These are phyloP conservation scores for Tanacetum coccineum DNA, from an alignment of 129 eudicot species.

Conservation along the genomic window DNA sequence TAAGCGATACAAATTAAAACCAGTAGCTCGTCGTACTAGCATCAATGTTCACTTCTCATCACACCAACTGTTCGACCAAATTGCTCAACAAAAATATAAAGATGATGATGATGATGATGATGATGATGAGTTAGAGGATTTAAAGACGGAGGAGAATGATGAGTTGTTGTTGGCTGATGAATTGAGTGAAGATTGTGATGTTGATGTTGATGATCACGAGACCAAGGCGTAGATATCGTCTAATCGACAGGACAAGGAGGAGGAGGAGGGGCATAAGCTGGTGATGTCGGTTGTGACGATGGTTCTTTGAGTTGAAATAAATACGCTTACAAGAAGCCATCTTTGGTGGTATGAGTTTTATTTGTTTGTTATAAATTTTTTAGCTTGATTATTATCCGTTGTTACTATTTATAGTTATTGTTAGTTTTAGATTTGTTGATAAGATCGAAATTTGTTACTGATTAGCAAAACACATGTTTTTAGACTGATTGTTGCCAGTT, in stretches of 20 bases:
- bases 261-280: conserved; percentile 12
- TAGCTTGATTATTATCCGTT: too few relatives aligned
- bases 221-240: conserved; percentile 29
- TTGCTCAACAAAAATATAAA: background rate
- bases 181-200: conserved; percentile 7
- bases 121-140: background rate
- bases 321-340: too few relatives aligned
- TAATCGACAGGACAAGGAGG: conserved; percentile 19
- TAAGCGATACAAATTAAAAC: too few relatives aligned
- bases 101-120: too few relatives aligned
- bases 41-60: conserved; percentile 12
- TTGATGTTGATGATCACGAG: conserved; percentile 19
- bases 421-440: too few relatives aligned
- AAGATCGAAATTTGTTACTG: too few relatives aligned
- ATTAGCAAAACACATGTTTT: too few relatives aligned
- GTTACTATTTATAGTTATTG: too few relatives aligned
- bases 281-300: conserved; percentile 18
- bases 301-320: conserved; percentile 30
- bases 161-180: conserved; percentile 11
- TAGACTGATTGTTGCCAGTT: too few relatives aligned
- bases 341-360: too few relatives aligned
- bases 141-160: background rate
- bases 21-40: too few relatives aligned
- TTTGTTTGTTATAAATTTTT: too few relatives aligned
- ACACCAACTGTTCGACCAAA: conserved; percentile 16